Conservation (phyloP, 2,329 filamentous ascomycete species). For the Neonectria punicea region DNA sequence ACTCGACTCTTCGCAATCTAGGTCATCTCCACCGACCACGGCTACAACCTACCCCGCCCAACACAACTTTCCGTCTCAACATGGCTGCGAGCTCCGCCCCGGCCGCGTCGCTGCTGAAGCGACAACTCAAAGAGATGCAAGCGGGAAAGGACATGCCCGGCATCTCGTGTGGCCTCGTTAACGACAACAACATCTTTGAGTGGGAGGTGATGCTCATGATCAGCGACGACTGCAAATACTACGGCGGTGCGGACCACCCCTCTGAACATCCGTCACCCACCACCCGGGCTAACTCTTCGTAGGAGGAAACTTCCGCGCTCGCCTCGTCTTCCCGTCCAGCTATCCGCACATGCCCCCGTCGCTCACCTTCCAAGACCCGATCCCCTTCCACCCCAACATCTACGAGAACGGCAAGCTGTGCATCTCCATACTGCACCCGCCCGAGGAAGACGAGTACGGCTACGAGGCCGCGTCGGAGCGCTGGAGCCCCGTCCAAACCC, state of each 20-base stretch:
- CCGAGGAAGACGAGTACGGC: constrained; percentile 92
- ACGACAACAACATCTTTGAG: constrained; percentile 89
- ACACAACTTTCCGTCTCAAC: background rate
- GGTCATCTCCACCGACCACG: background rate
- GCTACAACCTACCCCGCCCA: background rate
- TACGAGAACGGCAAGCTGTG: constrained; percentile 89
- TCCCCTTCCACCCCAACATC: constrained; percentile 94
- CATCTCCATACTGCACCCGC: constrained; percentile 96
- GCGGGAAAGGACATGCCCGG: constrained; percentile 90
- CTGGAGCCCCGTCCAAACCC: constrained; percentile 94
- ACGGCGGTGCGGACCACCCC: constrained; percentile 74
- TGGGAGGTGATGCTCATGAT: constrained; percentile 99
- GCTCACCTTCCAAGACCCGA: constrained; percentile 84
- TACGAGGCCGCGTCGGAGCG: constrained; percentile 92
- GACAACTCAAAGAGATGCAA: constrained; percentile 96
- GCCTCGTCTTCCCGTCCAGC: constrained; percentile 82
- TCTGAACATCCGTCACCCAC: background rate
- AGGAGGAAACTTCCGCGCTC: constrained; percentile 94
- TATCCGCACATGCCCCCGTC: constrained; percentile 91
- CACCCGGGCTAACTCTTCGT: constrained; percentile 19
- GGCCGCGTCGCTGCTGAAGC: constrained; percentile 78
- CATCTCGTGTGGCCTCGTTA: constrained; percentile 90
- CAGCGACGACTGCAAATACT: constrained; percentile 90
- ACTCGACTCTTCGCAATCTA: background rate
- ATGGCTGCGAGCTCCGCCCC: constrained; percentile 54